phyloP scores from a whole-genome alignment of 805 yeast genomes.

The Barnettozyma siamensis region DNA sequence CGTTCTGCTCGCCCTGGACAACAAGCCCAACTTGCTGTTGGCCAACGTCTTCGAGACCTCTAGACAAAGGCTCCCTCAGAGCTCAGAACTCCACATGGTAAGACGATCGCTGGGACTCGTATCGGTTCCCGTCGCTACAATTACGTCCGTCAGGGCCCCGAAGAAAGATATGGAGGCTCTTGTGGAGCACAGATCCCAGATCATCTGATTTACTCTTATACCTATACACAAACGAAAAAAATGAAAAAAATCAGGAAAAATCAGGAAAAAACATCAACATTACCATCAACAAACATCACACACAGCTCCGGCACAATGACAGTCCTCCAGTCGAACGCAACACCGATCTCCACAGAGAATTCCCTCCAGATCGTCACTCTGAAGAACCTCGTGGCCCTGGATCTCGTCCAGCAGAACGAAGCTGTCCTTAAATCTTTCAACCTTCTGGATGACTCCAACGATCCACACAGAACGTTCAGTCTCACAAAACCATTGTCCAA shows the following conservation, averaged over 20 bases:
- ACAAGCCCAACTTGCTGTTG: constrained; percentile 22
- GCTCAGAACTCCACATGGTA: constrained; percentile 3
- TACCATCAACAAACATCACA: background rate
- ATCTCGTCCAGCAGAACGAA: constrained; percentile 22
- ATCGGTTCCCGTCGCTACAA: constrained; percentile 18
- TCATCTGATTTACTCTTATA: constrained; percentile 8
- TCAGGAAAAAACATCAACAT: background rate
- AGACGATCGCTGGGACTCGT: constrained; percentile 19
- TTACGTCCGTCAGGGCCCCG: constrained; percentile 13
- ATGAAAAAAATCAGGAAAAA: background rate
- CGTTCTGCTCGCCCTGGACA: constrained; percentile 22
- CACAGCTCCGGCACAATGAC: constrained; percentile 15
- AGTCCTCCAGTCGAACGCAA: constrained; percentile 16
- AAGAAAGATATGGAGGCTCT: constrained; percentile 17
- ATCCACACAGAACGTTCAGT: constrained; percentile 3
- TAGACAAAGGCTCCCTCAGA: background rate
- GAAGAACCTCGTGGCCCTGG: constrained; percentile 24
- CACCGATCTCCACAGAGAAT: constrained; percentile 12
- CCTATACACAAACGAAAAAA: too few relatives aligned
- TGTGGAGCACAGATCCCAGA: constrained; percentile 11
- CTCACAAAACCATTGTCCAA: constrained; percentile 4
- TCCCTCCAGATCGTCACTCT: constrained; percentile 22
- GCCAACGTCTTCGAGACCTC: constrained; percentile 17
- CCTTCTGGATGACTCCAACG: constrained; percentile 15
- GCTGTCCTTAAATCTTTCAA: constrained; percentile 15